Evolutionary conservation across 2,329 filamentous ascomycete species (phyloP), one percentile per base, ranked within the genome.

Genomic region (Biscogniauxia marginata): DNA sequence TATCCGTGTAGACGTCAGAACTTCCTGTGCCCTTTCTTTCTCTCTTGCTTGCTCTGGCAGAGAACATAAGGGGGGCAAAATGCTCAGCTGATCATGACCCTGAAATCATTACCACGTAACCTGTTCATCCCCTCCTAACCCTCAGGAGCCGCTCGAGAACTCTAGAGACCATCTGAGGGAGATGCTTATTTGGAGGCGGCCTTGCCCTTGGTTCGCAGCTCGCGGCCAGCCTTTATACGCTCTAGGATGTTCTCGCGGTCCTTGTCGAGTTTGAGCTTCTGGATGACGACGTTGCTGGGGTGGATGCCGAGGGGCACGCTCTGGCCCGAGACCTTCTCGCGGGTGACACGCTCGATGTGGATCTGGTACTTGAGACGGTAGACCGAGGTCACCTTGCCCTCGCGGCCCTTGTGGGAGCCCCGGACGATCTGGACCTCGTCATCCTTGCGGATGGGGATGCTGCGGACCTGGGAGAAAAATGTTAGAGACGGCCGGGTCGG

Each of bases 291-390:
- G 81, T 98, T 98, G 81, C 90, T 96, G 73, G 95, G 89, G 81
- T 93, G 90, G 80, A 99, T 88, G 78, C 91, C 91, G 75, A 98
- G 84, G 65, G 93, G 93, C 56, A 98, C 93, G 76, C 87, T 90
- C 84, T 97, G 93, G 81, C 95, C 93, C 78, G 92, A 95, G 78
- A 86, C 89, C 89, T 99, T 99, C 80, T 99, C 95, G 76, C 93
- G 91, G 79, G 88, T 88, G 77, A 99, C 88, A 73, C 93, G 91
- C 87, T 97, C 93, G 78, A 99, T 79, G 87, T 98, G 93, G 76
- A 99, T 88, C 75, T 92, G 85, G 82, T 95, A 99, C 83, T 98
- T 98, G 74, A 96, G 89, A 79, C 92, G 91, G 89, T 96, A 99
- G 78, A 98, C 93, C 73, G 90, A 91, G 73, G 88, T 93, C 81